Evolutionary conservation across 2,329 filamentous ascomycete species (phyloP), one percentile per base, ranked within the genome.

Genomic region (Pseudocercospora macadamiae): DNA sequence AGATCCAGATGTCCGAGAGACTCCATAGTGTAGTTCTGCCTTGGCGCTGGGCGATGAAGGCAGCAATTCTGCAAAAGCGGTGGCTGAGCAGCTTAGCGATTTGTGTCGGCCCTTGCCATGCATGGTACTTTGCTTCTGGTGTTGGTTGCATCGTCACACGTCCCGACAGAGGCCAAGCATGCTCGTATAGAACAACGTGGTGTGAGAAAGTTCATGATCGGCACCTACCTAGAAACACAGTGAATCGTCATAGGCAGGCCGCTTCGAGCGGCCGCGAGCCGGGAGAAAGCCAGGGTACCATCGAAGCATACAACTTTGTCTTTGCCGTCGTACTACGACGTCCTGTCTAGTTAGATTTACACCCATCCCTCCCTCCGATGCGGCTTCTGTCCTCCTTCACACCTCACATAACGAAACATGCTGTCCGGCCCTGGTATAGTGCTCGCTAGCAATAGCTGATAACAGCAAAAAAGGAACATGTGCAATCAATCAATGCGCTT

Each of bases 391-490:
- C n/a, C 23, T 23, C 19, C 23, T 47, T 47, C 28, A 12, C 28
- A 32, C 28, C 28, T 32, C 28, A 32, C 39, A 55, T 47, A 47
- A 36, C 25, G 52, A 55, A 48, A 55, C 37, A 45, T 34, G 16
- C 26, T 16, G 39, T 32, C 42, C 26, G 52, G 37, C 34, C 52
- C n/a, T 60, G 58, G 58, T 60, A 60, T 57, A 57, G 54, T 47
- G 54, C 58, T 60, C 58, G 49, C 58, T 60, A 57, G 51, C 53
- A 57, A 60, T 60, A 55, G 51, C 42, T 32, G 7, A 30, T 32
- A 42, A n/a, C n/a, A n/a, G n/a, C n/a, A n/a, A n/a, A 19, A 49
- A 47, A 51, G 32, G 10, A 19, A 51, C 44, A 51, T 30, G 8
- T 36, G 32, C 39, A 45, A 53, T 18, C 30, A 54, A 49, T 42